Evolutionary conservation across 805 yeast genomes (phyloP), one percentile per base, ranked within the genome.

Genomic region (Clavispora asparagi): DNA sequence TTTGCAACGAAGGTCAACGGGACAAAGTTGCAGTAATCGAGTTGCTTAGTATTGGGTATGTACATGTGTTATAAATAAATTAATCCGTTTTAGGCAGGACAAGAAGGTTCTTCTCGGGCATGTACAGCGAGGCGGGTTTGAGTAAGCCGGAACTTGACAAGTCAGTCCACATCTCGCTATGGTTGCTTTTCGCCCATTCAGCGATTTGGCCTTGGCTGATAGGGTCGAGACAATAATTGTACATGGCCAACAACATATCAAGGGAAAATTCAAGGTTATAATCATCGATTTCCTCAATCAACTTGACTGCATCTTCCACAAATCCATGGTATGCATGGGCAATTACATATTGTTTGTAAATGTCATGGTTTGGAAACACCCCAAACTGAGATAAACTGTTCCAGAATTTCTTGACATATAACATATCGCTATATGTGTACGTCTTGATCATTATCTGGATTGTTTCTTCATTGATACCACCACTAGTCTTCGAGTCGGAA

Each of bases 1-100:
- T 92, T 92, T 73, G 98, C 98, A 0, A 79, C 88, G 5, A 89
- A 86, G 52, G 94, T 86, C 2, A 84, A 85, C 55, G 68, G 68
- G 31, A 84, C 91, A 8, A 48, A 46, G 17, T 27, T 52, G 23
- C 47, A 28, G 16, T 50, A 26, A 39, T 38, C 8, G 35, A 8
- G 12, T 10, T 31, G 13, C 37, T 7, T 32, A 2, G 8, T 32
- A n/a, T 14, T 14, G 11, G 32, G 3, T 13, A n/a, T 11, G 33
- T 12, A 33, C 35, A 17, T 16, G 32, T 33, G 7, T 8, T 33
- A 33, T 26, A 10, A 23, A 16, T 17, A 29, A 19, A 8, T 12
- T 10, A 30, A 19, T 29, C n/a, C 8, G 6, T 25, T 14, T 39
- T 25, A 23, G 52, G 45, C 5, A 49, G 59, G 1, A 60, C 61